These are phyloP conservation scores for Daucus carota DNA, from an alignment of 129 eudicot genomes.

Conservation along the genomic window DNA sequence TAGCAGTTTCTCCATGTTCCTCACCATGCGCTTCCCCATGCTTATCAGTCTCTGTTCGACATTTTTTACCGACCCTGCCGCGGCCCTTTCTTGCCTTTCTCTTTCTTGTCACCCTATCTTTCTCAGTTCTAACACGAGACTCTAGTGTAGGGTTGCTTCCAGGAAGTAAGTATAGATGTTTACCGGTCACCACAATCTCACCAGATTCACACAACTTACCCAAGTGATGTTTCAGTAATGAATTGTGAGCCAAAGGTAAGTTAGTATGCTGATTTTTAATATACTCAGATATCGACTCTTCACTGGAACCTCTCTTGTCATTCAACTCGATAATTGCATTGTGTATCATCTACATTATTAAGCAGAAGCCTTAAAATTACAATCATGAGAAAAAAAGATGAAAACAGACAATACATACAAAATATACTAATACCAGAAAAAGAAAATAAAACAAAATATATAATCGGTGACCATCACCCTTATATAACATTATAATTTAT, in stretches of 20 bases:
- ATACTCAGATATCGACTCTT: neutral
- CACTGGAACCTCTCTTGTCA: constrained; percentile 6
- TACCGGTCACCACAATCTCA: constrained; percentile 7
- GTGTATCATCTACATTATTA: constrained; percentile 8
- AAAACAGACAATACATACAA: neutral
- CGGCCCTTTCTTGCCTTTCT: constrained; percentile 19
- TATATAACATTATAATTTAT: too few species aligned
- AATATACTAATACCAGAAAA: neutral
- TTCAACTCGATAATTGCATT: neutral
- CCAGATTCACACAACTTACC: constrained; percentile 10
- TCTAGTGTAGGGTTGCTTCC: neutral
- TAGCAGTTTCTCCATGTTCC: neutral
- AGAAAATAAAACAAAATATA: neutral
- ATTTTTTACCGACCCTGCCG: neutral
- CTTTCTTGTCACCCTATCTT: constrained; percentile 14
- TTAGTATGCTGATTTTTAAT: neutral
- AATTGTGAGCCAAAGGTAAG: constrained; percentile 8
- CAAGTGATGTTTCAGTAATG: constrained; percentile 10
- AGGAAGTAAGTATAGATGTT: constrained; percentile 2
- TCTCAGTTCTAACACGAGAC: neutral
- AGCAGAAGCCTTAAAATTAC: neutral
- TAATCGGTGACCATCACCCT: neutral
- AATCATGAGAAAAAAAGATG: neutral
- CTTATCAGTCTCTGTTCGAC: neutral
- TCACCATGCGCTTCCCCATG: neutral